Base-by-base conservation (phyloP, 2,329 filamentous ascomycete species). In the Fusarium fujikuroi region DNA sequence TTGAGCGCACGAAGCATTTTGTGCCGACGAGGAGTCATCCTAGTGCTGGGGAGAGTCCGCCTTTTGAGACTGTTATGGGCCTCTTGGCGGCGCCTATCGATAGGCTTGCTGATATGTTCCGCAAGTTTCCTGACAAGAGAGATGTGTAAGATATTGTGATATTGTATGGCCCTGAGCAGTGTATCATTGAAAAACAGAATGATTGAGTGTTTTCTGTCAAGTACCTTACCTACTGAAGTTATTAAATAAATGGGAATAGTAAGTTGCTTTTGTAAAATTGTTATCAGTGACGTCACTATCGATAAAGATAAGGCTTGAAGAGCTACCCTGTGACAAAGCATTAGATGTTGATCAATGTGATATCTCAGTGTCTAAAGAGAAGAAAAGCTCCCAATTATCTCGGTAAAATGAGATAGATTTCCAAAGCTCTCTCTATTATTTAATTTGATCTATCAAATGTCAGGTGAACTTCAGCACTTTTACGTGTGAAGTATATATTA, bases 71-170 rank as follows among this genome's bases (percentile, higher is more conserved):
- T 0, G 86, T 84, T 0, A 84, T 84, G 64, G 88, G 86, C 0
- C 72, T 91, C 28, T 69, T 91, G 78, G 80, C 86, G 1, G 87
- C 89, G 19, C 89, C 89, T 1, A 81, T 91, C 23, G 90, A 91
- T 76, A 85, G 84, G 66, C 69, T 91, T 37, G 80, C 80, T 42
- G 88, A 91, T 77, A 57, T 89, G 11, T 89, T 90, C 70, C 80
- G 85, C 25, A 87, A 86, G 76, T 91, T 89, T 72, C 71, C 53
- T 15, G 52, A 71, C 5, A 56, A 70, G 50, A 53, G 23, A 14
- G 30, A 30, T 30, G 9, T 30, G 30, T 30, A 30, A 30, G 30
- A 9, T 28, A 12, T 30, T 12, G 11, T 30, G 30, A 30, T 30
- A 30, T 12, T 30, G 3, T 4, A 30, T 10, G 30, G 30, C 30